Evolutionary conservation across 805 yeast species (phyloP), one percentile per base, ranked within the genome.

Genomic region (Kuraishia capsulata): DNA sequence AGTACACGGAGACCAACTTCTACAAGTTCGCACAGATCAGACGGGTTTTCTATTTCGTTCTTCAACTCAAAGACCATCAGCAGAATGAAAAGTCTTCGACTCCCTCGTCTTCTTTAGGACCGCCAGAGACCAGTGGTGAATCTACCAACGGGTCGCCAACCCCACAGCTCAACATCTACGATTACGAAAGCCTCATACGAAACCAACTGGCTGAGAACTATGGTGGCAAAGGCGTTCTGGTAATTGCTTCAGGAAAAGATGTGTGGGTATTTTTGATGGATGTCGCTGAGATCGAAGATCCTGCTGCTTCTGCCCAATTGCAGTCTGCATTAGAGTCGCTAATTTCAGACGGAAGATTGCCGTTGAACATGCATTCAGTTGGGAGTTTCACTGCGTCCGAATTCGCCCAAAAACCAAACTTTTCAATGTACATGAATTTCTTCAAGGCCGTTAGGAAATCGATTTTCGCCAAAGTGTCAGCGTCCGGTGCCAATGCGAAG

Each of bases 341-440:
- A 2, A 49, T 57, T 3, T 40, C 42, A 20, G 60, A 54, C 30
- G 51, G 52, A 32, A 39, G 45, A 6, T 30, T 59, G 18, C 33
- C 44, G 2, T 36, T 59, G 24, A 51, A 49, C 38, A 39, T 55
- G 4, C 45, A 50, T 1, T 51, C 59, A 0, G 52, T 59, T 1
- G 44, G 52, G 24, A 43, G 43, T 13, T 54, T 59, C 38, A 55
- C 53, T 36, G 43, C 62, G 2, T 36, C 44, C n/a, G 39, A 16
- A n/a, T 37, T 38, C 24, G 43, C 42, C 11, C 42, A 41, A n/a
- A 53, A 57, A 26, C 56, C 62, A 4, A 47, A 50, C 9, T 53
- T 54, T 32, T 51, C 56, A 13, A 43, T 64, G 3, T 68, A 70
- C 44, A 64, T 73, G 2, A 64, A 73, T 8, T 70, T 74, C 33